phyloP scores from a whole-genome alignment of 331 rosid genomes.

The Rhamnella rubrinervis region DNA sequence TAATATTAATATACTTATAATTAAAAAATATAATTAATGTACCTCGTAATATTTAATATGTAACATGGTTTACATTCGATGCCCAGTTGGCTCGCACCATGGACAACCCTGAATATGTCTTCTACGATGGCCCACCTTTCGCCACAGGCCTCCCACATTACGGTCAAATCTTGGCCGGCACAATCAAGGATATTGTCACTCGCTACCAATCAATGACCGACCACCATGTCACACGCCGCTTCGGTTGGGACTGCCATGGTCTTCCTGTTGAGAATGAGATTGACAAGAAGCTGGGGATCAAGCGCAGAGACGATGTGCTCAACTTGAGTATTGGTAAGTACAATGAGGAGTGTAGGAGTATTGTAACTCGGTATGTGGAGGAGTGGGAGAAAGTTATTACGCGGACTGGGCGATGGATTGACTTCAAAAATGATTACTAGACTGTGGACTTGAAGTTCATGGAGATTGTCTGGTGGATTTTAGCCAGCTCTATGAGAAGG shows the following conservation, averaged over 20 bases:
- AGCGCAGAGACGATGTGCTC: slow-evolving; percentile 70
- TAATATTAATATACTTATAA: no score
- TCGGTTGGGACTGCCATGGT: slow-evolving; percentile 99
- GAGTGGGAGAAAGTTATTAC: slow-evolving; percentile 80
- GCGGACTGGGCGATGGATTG: slow-evolving; percentile 93
- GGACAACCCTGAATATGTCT: slow-evolving; percentile 70
- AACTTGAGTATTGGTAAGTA: slow-evolving; percentile 74
- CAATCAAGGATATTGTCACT: slow-evolving; percentile 91
- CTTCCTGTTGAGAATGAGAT: slow-evolving; percentile 91
- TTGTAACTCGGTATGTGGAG: slow-evolving; percentile 72
- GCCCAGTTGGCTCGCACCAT: slow-evolving; percentile 62
- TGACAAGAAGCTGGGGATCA: slow-evolving; percentile 66
- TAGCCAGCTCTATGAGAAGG: slow-evolving; percentile 58
- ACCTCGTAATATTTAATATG: no score
- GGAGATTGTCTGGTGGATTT: slow-evolving; percentile 99
- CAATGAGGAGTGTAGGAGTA: slow-evolving; percentile 86
- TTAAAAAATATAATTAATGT: no score
- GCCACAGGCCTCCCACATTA: slow-evolving; percentile 99
- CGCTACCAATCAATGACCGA: slow-evolving; percentile 91
- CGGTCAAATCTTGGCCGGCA: slow-evolving; percentile 94
- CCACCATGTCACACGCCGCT: slow-evolving; percentile 91
- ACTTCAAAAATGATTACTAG: slow-evolving; percentile 74
- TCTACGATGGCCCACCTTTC: slow-evolving; percentile 97
- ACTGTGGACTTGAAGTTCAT: slow-evolving; percentile 89
- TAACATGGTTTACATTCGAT: no score